phyloP scores from a whole-genome alignment of 78 protist species.

The Guillardia theta region DNA sequence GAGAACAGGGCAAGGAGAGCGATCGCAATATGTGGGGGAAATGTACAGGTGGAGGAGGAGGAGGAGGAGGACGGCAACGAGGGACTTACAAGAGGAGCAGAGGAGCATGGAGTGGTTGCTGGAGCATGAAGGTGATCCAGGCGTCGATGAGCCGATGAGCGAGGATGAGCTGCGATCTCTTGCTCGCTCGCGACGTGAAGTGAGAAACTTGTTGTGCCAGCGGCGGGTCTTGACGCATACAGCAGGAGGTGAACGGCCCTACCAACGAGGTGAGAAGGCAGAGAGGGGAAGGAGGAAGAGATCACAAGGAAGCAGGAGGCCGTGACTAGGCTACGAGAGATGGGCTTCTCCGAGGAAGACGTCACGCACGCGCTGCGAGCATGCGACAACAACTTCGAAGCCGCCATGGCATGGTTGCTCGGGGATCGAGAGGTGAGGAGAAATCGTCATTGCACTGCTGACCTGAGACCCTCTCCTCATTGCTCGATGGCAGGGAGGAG shows the following conservation, averaged over 20 bases:
- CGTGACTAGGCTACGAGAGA: neutral
- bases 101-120: neutral
- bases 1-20: neutral
- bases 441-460: neutral
- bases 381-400: neutral
- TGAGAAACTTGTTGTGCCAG: neutral
- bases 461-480: too few species aligned
- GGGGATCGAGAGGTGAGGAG: neutral
- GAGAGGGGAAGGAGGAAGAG: too few species aligned
- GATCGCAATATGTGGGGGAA: too few species aligned
- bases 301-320: neutral
- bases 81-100: too few species aligned
- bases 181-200: neutral
- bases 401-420: neutral
- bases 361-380: neutral
- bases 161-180: neutral
- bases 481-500: neutral
- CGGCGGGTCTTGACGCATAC: neutral
- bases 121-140: constrained; percentile 12
- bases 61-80: too few species aligned
- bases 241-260: neutral
- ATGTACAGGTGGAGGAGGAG: too few species aligned
- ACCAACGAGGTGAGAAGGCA: too few species aligned
- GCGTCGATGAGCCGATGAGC: neutral
- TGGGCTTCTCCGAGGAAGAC: constrained; percentile 1